phyloP scores from a whole-genome alignment of 2,329 filamentous ascomycete genomes.

The Acarospora socialis region DNA sequence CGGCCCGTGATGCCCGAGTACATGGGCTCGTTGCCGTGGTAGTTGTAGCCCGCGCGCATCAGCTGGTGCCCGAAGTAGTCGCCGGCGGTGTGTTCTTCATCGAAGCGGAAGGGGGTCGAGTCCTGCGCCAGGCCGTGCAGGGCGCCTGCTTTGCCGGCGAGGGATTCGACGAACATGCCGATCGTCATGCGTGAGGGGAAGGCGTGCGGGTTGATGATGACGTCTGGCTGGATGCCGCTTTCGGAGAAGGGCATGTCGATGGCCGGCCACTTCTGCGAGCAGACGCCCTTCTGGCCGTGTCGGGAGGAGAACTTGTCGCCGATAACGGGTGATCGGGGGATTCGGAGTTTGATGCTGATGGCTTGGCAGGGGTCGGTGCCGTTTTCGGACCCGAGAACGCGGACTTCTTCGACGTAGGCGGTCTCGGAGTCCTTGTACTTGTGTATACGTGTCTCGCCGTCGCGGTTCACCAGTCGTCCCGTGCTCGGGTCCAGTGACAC shows the following conservation, averaged over 20 bases:
- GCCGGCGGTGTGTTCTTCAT: slow-evolving; percentile 77
- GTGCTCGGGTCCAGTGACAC: slow-evolving; percentile 61
- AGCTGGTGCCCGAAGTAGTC: slow-evolving; percentile 96
- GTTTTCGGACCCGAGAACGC: slow-evolving; percentile 72
- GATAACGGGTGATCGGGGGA: slow-evolving; percentile 81
- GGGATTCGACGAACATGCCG: slow-evolving; percentile 95
- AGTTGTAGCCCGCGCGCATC: slow-evolving; percentile 91
- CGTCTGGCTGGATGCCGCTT: slow-evolving; percentile 87
- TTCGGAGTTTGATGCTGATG: slow-evolving; percentile 81
- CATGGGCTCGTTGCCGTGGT: slow-evolving; percentile 96
- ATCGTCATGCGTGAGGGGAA: slow-evolving; percentile 99
- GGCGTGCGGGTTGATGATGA: slow-evolving; percentile 98
- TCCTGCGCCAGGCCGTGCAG: slow-evolving; percentile 94
- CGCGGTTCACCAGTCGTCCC: slow-evolving; percentile 68
- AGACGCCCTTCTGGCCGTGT: slow-evolving; percentile 96
- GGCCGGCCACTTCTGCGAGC: slow-evolving; percentile 87
- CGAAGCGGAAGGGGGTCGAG: slow-evolving; percentile 87
- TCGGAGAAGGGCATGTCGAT: slow-evolving; percentile 95
- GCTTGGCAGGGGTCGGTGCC: slow-evolving; percentile 74
- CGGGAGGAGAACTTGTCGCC: slow-evolving; percentile 98
- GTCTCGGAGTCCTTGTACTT: slow-evolving; percentile 89
- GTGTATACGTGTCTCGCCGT: slow-evolving; percentile 73
- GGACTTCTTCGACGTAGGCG: slow-evolving; percentile 84
- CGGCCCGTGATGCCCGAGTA: slow-evolving; percentile 94
- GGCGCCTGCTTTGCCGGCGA: slow-evolving; percentile 87